Percentiles rank a stretch among this genome's conserved stretches.
phyloP scores from a whole-genome alignment of 1,139 yeast species.

The Geotrichum bryndzae region DNA sequence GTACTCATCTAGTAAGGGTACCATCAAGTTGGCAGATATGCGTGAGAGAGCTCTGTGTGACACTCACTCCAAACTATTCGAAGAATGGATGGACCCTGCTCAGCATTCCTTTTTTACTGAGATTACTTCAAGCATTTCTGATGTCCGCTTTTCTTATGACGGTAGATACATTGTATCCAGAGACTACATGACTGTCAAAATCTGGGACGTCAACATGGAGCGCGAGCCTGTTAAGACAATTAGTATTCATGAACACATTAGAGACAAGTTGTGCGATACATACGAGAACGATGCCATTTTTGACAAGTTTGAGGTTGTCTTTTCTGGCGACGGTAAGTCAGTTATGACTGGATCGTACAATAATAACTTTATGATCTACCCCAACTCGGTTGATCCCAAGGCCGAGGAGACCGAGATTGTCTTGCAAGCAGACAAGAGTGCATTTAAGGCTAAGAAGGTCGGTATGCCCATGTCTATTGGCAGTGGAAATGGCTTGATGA shows the following conservation, averaged over 20 bases:
- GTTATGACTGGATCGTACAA: slow-evolving; percentile 97
- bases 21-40: slow-evolving; percentile 95
- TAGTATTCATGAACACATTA: slow-evolving; percentile 89
- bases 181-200: slow-evolving; percentile 94
- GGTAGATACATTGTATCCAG: slow-evolving; percentile 93
- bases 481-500: slow-evolving; percentile 11
- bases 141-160: slow-evolving; percentile 85
- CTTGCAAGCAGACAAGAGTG: slow-evolving; percentile 95
- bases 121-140: slow-evolving; percentile 90
- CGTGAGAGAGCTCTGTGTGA: slow-evolving; percentile 93
- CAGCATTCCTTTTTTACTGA: slow-evolving; percentile 96
- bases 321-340: slow-evolving; percentile 86
- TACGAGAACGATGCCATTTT: slow-evolving; percentile 98
- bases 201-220: slow-evolving; percentile 97
- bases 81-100: slow-evolving; percentile 88
- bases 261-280: slow-evolving; percentile 91
- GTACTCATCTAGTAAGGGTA: slow-evolving; percentile 96
- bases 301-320: slow-evolving; percentile 95
- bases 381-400: slow-evolving; percentile 53
- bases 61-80: slow-evolving; percentile 77
- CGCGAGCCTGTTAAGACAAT: slow-evolving; percentile 89
- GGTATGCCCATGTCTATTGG: slow-evolving; percentile 37
- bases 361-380: slow-evolving; percentile 95
- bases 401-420: slow-evolving; percentile 68
- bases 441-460: slow-evolving; percentile 75